Evolutionary conservation across 129 eudicot species (phyloP).

Genomic region (Tanacetum coccineum): DNA sequence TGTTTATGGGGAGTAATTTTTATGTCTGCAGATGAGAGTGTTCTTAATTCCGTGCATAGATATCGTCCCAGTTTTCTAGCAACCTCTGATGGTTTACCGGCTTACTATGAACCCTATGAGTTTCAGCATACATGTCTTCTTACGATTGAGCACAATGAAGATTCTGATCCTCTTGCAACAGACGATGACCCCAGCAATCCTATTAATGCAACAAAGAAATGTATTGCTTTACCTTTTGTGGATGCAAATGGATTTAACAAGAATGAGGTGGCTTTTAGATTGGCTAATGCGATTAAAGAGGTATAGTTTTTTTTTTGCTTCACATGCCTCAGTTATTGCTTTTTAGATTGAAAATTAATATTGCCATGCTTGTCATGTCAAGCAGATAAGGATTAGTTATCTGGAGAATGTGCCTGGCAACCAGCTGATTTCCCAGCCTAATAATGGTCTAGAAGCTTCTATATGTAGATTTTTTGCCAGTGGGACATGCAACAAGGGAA

Average conservation of each 20-base stretch:
- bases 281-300: constrained; percentile 67
- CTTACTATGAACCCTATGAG: constrained; percentile 51
- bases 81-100: constrained; percentile 50
- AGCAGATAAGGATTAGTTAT: constrained; percentile 57
- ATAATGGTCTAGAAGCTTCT: constrained; percentile 34
- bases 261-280: constrained; percentile 49
- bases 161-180: constrained; percentile 35
- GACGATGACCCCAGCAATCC: constrained; percentile 35
- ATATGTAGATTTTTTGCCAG: constrained; percentile 58
- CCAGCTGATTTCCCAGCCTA: constrained; percentile 16
- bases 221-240: constrained; percentile 64
- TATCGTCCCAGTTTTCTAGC: constrained; percentile 71
- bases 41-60: constrained; percentile 64
- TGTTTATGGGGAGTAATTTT: constrained; percentile 19
- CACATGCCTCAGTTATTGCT: background rate
- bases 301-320: constrained; percentile 24
- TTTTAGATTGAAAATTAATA: constrained; percentile 11
- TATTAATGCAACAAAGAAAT: constrained; percentile 35
- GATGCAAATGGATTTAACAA: constrained; percentile 38
- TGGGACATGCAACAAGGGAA: constrained; percentile 82
- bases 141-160: constrained; percentile 29
- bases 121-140: constrained; percentile 64
- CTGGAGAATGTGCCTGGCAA: constrained; percentile 35
- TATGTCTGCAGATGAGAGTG: constrained; percentile 58
- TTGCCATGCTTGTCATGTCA: constrained; percentile 22